Base-by-base conservation (phyloP, 2,329 filamentous ascomycete genomes). In the Nannizziopsis arthrosporioides region DNA sequence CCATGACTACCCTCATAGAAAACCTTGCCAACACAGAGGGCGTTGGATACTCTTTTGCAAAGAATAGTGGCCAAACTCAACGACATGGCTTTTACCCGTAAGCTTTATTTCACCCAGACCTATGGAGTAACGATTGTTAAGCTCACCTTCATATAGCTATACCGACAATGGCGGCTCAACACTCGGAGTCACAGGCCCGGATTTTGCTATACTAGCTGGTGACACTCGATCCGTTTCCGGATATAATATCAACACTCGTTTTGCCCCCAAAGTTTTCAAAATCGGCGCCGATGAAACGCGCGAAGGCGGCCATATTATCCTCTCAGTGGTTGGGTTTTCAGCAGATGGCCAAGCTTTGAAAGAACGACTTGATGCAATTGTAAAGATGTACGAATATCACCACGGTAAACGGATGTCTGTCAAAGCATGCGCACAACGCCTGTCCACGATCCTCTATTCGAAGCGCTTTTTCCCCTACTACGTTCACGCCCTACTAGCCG, bases 401-500 rank as follows among this genome's bases (percentile, higher is more conserved):
- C 90, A 96, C 68, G 87, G 87, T 68, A 98, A 96, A 75, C 81
- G 86, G 56, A 98, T 98, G 83, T 83, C 80, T 55, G 84, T 96
- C 62, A 83, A 86, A 61, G 92, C 92, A 42, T 96, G 90, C 69
- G 93, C 92, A 48, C 90, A 96, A 71, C 82, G 90, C 49, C 77
- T 98, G 53, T 90, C 86, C 36, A 95, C 93, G 41, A 93, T 98
- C 56, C 81, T 98, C 49, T 98, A 98, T 74, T 77, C 82, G 68
- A 96, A 96, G 74, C 86, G 92, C 42, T 98, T 98, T 75, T 98
- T 98, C 75, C 92, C 92, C 17, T 98, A 94, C 78, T 98, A 98
- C 69, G 86, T 93, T 50, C 81, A 90, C 61, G 90, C 90, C 30
- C 96, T 98, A 66, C 75, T 98, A 41, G 92, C 85, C 41, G 92